A percentile compares a stretch with the other conserved stretches of the same genome.
Evolutionary conservation across 192 early-diverging fungal genomes (phyloP).

Genomic region (Umbelopsis vinacea): DNA sequence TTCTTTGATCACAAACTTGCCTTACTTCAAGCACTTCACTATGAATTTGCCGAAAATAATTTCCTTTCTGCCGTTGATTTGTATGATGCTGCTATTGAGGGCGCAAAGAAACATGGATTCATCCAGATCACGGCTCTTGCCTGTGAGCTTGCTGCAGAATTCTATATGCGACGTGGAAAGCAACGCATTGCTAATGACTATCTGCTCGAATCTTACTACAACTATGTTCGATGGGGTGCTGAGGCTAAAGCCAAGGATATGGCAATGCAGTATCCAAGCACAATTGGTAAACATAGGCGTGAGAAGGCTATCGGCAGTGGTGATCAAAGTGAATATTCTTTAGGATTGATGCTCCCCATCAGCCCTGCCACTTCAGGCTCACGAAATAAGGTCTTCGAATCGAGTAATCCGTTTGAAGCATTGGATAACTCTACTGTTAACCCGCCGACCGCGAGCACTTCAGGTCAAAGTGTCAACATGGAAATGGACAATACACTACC

Average conservation of each 20-base stretch:
- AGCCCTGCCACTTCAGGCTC: constrained; percentile 16
- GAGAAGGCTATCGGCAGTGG: not conserved
- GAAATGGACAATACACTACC: not conserved
- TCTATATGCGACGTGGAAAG: constrained; percentile 12
- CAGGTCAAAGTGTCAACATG: not conserved
- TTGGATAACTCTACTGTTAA: not conserved
- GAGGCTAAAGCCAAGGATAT: constrained; percentile 20
- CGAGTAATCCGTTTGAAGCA: not conserved
- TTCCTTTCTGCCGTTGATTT: constrained; percentile 23
- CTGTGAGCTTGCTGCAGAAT: constrained; percentile 20
- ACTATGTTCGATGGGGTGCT: constrained; percentile 32
- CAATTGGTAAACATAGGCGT: not conserved
- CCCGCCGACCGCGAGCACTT: not conserved
- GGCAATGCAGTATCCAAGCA: not conserved
- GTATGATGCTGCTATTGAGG: constrained; percentile 25
- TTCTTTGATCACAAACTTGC: constrained; percentile 19
- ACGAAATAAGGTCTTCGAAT: not conserved
- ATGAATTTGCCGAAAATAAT: constrained; percentile 3
- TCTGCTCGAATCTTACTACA: constrained; percentile 25
- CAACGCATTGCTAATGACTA: constrained; percentile 27
- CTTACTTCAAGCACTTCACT: constrained; percentile 13
- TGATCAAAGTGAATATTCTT: not conserved
- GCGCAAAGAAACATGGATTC: constrained; percentile 17
- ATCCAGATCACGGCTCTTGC: constrained; percentile 20
- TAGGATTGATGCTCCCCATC: not conserved